Base-by-base conservation (phyloP, 2,329 filamentous ascomycete species). In the Alternaria viburni region DNA sequence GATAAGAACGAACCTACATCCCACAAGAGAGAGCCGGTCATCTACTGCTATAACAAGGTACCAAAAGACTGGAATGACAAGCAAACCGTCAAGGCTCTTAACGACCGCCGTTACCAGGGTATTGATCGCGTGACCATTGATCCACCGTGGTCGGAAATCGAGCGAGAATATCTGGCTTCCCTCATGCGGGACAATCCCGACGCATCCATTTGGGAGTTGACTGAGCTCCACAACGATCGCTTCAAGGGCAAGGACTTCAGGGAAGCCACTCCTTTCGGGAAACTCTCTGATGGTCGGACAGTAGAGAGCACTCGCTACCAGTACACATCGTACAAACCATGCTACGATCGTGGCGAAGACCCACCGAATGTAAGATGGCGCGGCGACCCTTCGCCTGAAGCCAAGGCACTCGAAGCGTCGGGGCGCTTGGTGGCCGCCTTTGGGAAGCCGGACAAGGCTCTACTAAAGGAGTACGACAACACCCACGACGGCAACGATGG, bases 221-320 rank as follows among this genome's bases (percentile, higher is more conserved):
- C 75, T 6, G 71, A 74, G 49, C 67, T 61, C 5, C 71, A 73
- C 49, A 78, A 77, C 25, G 65, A 65, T 15, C 46, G 59, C 6
- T 71, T 73, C 61, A 67, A 62, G 52, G 50, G 23, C 12, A 59
- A 64, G 6, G 68, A 73, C 15, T 67, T 62, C 15, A 57, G 50
- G 0, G 49, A 51, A 12, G 30, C 45, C 2, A 65, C 57, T 3
- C 67, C 51, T 4, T 70, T 73, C n/a, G 52, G 46, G 1, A 9
- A 54, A 5, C n/a, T 69, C 1, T 67, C 65, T 3, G 44, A 10
- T 8, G 73, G 72, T 9, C 71, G 74, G 5, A 76, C 73, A 2
- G 71, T 72, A 1, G 75, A 78, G 64, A 73, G 70, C 54, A 67
- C 76, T 3, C 58, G 71, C 2, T 44, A 69, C 28, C 72, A 78